Base-by-base conservation (phyloP, 352 stramenopile genomes). In the Phytophthora sp. region DNA sequence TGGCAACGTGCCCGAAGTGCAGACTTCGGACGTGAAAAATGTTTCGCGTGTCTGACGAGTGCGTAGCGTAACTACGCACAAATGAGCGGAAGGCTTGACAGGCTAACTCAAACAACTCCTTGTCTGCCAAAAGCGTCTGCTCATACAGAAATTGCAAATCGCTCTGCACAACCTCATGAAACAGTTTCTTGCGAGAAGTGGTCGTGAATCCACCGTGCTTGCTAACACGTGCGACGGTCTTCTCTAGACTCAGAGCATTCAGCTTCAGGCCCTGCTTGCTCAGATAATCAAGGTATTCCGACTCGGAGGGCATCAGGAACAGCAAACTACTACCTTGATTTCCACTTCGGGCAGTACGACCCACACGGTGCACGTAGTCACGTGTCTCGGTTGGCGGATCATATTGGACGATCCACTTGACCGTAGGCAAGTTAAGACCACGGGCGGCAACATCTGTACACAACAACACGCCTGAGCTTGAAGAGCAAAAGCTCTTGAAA, bases 361-460 rank as follows among this genome's bases (percentile, higher is more conserved):
- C 98, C 66, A 99, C 99, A 64, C 98, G 89, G 83, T 99, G 98
- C 11, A 99, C 97, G 77, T 99, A 99, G 76, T 98, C 94, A 50
- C 99, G 96, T 35, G 98, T 98, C 82, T 99, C 98, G 30, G 92
- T 98, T 13, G 98, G 97, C 31, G 98, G 91, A 75, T 99, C 97
- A 79, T 99, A 99, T 69, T 99, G 98, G 38, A 99, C 94, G 79
- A 96, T 94, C 84, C 93, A 94, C 44, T 96, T 96, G 16, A 99
- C 96, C 31, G 98, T 95, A 21, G 89, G 91, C 77, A 99, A 96
- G 78, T 99, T 98, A 15, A 99, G 82, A 46, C 98, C 98, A 68
- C 98, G 89, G 13, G 97, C 93, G 7, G 97, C 97, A 13, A 99
- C 96, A 84, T 99, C 98, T 11, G 98, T 99, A 29, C 97, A 98